Percentiles rank a stretch among this genome's conserved stretches.
Evolutionary conservation across 441 rosid genomes (phyloP).

Genomic region (Adansonia rubrostipa): DNA sequence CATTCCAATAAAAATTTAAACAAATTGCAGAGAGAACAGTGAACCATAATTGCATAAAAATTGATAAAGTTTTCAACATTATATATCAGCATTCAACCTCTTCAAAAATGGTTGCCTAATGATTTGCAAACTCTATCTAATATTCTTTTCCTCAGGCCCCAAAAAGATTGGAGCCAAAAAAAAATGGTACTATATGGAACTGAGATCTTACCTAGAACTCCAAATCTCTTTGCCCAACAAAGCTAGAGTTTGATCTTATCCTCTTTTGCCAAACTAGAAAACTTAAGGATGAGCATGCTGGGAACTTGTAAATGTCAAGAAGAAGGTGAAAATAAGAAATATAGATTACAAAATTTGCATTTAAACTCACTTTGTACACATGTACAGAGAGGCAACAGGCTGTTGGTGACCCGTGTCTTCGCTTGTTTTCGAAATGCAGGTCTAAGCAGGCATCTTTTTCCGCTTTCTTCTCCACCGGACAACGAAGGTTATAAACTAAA

Average conservation of each 20-base stretch:
- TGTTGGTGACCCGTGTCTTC: constrained; percentile 28
- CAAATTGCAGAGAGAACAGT: constrained; percentile 28
- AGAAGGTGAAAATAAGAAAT: constrained; percentile 34
- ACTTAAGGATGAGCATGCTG: constrained; percentile 32
- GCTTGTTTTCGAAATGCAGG: constrained; percentile 39
- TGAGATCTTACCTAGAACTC: constrained; percentile 32
- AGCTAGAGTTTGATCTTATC: constrained; percentile 21
- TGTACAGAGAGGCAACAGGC: constrained; percentile 43
- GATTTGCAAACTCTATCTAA: constrained; percentile 33
- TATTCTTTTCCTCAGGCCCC: constrained; percentile 37
- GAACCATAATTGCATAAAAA: constrained; percentile 25
- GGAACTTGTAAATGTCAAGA: constrained; percentile 35
- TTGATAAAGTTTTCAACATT: constrained; percentile 24
- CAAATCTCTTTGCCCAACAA: constrained; percentile 26
- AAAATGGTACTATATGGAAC: constrained; percentile 19
- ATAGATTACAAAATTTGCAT: constrained; percentile 45
- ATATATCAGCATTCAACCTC: constrained; percentile 40
- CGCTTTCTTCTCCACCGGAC: constrained; percentile 28
- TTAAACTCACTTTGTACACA: constrained; percentile 55
- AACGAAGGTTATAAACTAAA: constrained; percentile 27
- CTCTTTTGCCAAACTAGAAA: constrained; percentile 28
- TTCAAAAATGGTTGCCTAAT: constrained; percentile 47
- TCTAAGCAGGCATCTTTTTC: constrained; percentile 36
- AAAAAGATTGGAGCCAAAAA: constrained; percentile 32
- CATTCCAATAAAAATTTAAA: constrained; percentile 29